Evolutionary conservation across 2,329 filamentous ascomycete genomes (phyloP), one percentile per base, ranked within the genome.

Genomic region (Colletotrichum viniferum): DNA sequence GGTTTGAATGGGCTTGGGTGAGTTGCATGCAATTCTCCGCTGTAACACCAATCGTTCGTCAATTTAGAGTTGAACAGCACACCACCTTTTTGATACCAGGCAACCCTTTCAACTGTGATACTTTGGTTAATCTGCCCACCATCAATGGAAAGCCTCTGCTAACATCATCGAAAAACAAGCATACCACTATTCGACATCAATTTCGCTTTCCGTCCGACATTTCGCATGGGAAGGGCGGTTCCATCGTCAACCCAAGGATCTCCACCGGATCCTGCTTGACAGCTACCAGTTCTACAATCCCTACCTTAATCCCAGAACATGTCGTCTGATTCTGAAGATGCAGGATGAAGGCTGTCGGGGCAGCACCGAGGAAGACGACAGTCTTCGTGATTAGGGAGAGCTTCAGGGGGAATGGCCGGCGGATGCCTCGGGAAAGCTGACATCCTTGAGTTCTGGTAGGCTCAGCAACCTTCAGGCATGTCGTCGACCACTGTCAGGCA

Each of bases 11-110:
- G 34, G 32, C n/a, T 21, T 32, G n/a, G 9, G 36, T 28, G 38
- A 62, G 38, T 38, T 61, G 34, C 26, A 60, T 56, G 26, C 63
- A 28, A 32, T 32, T 36, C 1, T 9, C 13, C 56, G n/a, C n/a
- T 48, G 43, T 48, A 6, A 48, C n/a, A 34, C 21, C 21, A 14
- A 36, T 21, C n/a, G 58, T 21, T 14, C n/a, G 43, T 21, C 16
- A 26, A 16, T 56, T 69, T 70, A 56, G 32, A 73, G 71, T 69
- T 73, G 32, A 14, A 14, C 28, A 60, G 67, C 67, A 74, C 72
- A 66, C 61, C 67, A 71, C 48, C 67, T 65, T 36, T 34, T 28
- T 26, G 26, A 21, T 18, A 34, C 48, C 21, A 36, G 52, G 24
- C 26, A 32, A 26, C 16, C 32, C 13, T 18, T 34, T 43, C 28